Percentiles rank a stretch among this genome's conserved stretches.
phyloP scores from a whole-genome alignment of 192 early-diverging fungal species.

The Paraglomus brasilianum region DNA sequence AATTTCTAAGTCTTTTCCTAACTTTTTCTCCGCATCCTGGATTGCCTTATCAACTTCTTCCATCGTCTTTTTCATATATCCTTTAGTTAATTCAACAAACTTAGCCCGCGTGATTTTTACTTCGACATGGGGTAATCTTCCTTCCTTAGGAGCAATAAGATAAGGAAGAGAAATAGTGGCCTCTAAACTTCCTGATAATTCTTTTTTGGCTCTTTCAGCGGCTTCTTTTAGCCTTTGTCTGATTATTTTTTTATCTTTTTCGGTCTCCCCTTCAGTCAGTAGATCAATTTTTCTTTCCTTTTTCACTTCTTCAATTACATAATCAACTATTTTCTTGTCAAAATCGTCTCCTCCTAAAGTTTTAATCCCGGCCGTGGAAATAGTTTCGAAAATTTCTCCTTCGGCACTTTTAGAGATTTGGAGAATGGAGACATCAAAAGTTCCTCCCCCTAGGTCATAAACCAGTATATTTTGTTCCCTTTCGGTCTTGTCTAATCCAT shows the following conservation, averaged over 20 bases:
- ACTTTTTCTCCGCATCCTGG: constrained; percentile 74
- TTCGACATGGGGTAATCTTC: constrained; percentile 68
- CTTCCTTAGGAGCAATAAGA: constrained; percentile 81
- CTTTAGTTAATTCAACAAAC: constrained; percentile 73
- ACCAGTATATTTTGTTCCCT: constrained; percentile 80
- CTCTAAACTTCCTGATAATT: constrained; percentile 79
- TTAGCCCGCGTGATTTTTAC: constrained; percentile 79
- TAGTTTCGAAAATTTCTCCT: constrained; percentile 89
- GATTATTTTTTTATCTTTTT: constrained; percentile 53
- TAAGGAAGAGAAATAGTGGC: constrained; percentile 81
- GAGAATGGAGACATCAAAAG: constrained; percentile 89
- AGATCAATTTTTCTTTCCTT: constrained; percentile 51
- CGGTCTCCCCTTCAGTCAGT: constrained; percentile 36
- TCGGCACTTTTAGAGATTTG: constrained; percentile 59
- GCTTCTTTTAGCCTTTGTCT: constrained; percentile 90
- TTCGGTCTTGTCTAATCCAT: constrained; percentile 62
- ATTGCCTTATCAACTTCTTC: constrained; percentile 90
- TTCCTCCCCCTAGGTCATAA: constrained; percentile 91
- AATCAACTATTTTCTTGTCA: constrained; percentile 47
- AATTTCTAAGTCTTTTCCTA: constrained; percentile 65
- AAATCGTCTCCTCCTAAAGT: constrained; percentile 62
- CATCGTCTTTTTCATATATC: constrained; percentile 74
- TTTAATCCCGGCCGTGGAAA: constrained; percentile 88
- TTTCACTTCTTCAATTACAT: constrained; percentile 81
- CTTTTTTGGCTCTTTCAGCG: constrained; percentile 92